phyloP scores from a whole-genome alignment of 169 alveolate species.

The Plasmodium fragile region DNA sequence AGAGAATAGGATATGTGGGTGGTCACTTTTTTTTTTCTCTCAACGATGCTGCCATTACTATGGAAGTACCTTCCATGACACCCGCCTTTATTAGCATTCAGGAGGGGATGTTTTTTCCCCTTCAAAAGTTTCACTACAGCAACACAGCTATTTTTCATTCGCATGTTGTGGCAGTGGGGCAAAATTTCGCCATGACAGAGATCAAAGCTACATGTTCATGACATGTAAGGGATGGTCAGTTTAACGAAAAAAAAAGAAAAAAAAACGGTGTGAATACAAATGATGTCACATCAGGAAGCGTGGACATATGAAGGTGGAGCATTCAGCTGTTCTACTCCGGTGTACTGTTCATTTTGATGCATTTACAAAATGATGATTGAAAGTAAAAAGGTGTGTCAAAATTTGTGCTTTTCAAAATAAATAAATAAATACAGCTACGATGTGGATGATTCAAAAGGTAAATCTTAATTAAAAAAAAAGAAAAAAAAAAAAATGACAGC shows the following conservation, averaged over 20 bases:
- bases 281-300: not conserved
- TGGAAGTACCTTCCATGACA: slow-evolving; percentile 8
- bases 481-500: not conserved
- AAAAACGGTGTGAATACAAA: too few relatives aligned
- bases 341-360: not conserved
- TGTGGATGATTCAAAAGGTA: not conserved
- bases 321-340: not conserved
- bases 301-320: not conserved
- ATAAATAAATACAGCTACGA: not conserved
- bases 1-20: slow-evolving; percentile 22
- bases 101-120: slow-evolving; percentile 4
- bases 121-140: slow-evolving; percentile 1
- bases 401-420: not conserved
- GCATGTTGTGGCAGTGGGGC: not conserved
- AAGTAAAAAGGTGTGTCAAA: not conserved
- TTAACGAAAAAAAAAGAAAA: slow-evolving; percentile 1
- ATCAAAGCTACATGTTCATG: not conserved
- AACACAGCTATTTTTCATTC: slow-evolving; percentile 11
- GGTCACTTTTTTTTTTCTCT: slow-evolving; percentile 22
- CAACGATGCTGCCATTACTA: not conserved
- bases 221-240: not conserved
- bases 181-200: not conserved
- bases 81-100: not conserved
- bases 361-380: not conserved
- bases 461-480: not conserved